phyloP scores from a whole-genome alignment of 2,329 filamentous ascomycete genomes.

The Epichloe scottii region DNA sequence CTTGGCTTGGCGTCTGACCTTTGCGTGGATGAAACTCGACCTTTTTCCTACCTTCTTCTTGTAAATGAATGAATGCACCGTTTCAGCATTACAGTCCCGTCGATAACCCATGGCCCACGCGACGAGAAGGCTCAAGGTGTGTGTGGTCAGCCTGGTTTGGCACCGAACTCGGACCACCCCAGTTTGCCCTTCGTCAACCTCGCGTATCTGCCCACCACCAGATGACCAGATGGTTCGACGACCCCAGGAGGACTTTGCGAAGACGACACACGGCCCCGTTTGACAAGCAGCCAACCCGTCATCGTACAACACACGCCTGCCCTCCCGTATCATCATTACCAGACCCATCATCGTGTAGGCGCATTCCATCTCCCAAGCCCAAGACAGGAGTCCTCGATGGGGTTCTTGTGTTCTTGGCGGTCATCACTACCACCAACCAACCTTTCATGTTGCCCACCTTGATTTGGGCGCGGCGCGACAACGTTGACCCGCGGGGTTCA shows the following conservation, averaged over 20 bases:
- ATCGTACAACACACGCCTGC: background rate
- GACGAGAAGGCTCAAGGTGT: no score
- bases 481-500: slow-evolving; percentile 10
- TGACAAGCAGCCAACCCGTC: background rate
- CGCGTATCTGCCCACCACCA: background rate
- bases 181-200: background rate
- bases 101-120: no score
- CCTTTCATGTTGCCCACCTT: background rate
- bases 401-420: background rate
- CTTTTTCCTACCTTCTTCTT: background rate
- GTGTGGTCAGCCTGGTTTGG: no score
- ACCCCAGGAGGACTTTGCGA: background rate
- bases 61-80: background rate
- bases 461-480: slow-evolving; percentile 6
- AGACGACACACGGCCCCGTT: background rate
- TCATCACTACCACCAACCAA: background rate
- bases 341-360: background rate
- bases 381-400: background rate
- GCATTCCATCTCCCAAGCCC: background rate
- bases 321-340: no score
- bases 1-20: background rate
- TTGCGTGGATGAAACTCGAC: background rate
- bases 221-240: background rate
- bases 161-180: no score
- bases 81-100: background rate